Conservation (phyloP, 768 basidiomycete genomes). For the Podaxis carcinomalis region DNA sequence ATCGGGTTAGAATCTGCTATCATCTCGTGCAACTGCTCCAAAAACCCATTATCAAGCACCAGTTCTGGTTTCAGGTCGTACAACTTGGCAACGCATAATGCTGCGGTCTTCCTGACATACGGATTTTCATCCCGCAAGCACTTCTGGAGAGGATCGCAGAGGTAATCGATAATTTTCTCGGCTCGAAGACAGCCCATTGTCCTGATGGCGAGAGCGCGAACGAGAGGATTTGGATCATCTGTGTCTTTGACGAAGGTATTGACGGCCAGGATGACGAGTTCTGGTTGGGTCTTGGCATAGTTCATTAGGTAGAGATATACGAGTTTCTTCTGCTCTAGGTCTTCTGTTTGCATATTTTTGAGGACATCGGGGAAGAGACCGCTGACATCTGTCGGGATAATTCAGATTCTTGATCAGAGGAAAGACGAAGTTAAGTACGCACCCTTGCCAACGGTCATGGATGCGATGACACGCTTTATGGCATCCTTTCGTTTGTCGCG, state of each 20-base stretch:
- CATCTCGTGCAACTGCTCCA: conserved; percentile 87
- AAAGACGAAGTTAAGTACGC: conserved; percentile 16
- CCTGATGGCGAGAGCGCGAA: conserved; percentile 92
- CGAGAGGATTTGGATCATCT: conserved; percentile 94
- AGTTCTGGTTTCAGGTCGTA: conserved; percentile 96
- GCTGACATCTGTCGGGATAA: conserved; percentile 61
- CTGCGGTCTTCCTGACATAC: conserved; percentile 97
- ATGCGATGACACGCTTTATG: conserved; percentile 95
- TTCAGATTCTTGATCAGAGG: neutral
- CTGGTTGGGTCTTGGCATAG: conserved; percentile 98
- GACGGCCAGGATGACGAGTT: conserved; percentile 97
- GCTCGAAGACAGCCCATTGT: conserved; percentile 98
- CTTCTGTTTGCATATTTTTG: conserved; percentile 99
- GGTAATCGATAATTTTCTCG: conserved; percentile 98
- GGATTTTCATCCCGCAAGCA: conserved; percentile 94
- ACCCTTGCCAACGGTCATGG: conserved; percentile 99
- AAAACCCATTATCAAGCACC: conserved; percentile 91
- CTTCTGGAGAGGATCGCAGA: conserved; percentile 92
- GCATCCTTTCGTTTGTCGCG: conserved; percentile 96
- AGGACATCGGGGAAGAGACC: conserved; percentile 97
- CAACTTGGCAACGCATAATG: conserved; percentile 93
- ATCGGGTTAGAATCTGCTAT: conserved; percentile 96
- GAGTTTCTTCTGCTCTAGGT: conserved; percentile 99
- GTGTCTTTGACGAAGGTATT: conserved; percentile 99
- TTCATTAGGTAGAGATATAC: conserved; percentile 99